Evolutionary conservation across 768 basidiomycete genomes (phyloP), one percentile per base, ranked within the genome.

Genomic region (Hortiboletus flavorubellus): DNA sequence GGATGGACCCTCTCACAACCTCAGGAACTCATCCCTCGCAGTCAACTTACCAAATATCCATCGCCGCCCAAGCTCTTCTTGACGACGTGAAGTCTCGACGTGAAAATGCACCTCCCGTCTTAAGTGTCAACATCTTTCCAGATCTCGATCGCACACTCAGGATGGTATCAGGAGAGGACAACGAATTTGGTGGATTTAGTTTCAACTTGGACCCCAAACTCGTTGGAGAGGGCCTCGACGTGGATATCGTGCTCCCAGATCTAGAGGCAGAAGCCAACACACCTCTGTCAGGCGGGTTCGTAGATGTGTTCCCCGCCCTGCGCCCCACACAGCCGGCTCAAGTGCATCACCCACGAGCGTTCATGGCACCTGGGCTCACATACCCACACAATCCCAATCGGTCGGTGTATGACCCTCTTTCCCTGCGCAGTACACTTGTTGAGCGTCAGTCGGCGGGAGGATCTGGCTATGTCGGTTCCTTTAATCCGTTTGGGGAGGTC

Each of bases 141-240:
- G 93, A 95, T 59, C 85, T 95, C 60, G 92, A 93, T 68, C 83
- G 89, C 31, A 92, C 89, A 18, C 75, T 94, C 43, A 84, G 88
- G 65, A 84, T 81, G 46, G 75, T 93, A 41, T 83, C 81, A 48
- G 80, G 79, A 8, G 83, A 78, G 41, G 87, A 87, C 59, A 80
- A 73, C 31, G 81, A 76, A 49, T 78, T 78, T 64, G 78, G 82
- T 33, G 84, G 87, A 9, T 94, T 94, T 74, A 91, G 86, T 68
- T 94, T 95, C 74, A 93, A 86, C 70, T 74, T 93, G 42, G 91
- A 92, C 69, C 87, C 88, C 29, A 89, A 85, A 61, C 75, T 92
- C 29, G 87, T 84, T 7, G 78, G 71, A 29, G 72, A 75, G 26
- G 61, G 63, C 26, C 63, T 77, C 31, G 78, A 80, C 47, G 66